These are phyloP conservation scores for Prunus mira DNA, from an alignment of 306 rosid species.

Conservation along the genomic window DNA sequence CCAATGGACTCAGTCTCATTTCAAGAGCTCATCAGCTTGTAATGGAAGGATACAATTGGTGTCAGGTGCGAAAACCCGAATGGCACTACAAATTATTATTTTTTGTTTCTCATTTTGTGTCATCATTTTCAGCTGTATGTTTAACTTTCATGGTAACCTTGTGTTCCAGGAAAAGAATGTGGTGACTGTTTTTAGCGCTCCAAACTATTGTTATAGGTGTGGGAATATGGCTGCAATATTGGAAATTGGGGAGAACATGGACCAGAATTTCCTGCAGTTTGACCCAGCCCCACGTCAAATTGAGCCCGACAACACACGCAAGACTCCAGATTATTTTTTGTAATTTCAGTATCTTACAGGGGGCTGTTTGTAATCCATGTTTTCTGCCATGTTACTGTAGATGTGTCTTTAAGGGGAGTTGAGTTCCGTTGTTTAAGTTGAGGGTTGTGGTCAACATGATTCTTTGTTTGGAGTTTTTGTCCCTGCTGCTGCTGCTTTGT, in stretches of 20 bases:
- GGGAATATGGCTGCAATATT: conserved; percentile 99
- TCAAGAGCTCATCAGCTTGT: conserved; percentile 99
- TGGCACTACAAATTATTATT: neutral
- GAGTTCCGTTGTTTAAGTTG: conserved; percentile 52
- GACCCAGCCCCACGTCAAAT: conserved; percentile 99
- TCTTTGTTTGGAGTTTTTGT: conserved; percentile 66
- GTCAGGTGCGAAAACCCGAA: conserved; percentile 63
- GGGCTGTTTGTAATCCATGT: conserved; percentile 61
- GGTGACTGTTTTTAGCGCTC: conserved; percentile 97
- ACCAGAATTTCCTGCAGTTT: conserved; percentile 97
- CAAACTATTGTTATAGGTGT: conserved; percentile 94
- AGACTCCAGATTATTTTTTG: conserved; percentile 99
- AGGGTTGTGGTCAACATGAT: conserved; percentile 66
- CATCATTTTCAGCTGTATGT: neutral
- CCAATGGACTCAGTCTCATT: conserved; percentile 89
- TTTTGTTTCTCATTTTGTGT: neutral
- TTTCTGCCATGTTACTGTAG: conserved; percentile 59
- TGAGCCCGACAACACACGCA: conserved; percentile 95
- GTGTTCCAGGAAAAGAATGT: conserved; percentile 85
- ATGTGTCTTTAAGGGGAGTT: conserved; percentile 60
- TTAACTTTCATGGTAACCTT: conserved; percentile 8
- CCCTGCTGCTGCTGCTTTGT: conserved; percentile 52
- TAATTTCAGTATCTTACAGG: conserved; percentile 47
- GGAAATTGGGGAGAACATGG: conserved; percentile 97
- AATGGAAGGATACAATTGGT: conserved; percentile 99